Base-by-base conservation (phyloP, 805 yeast species). In the Kluyveromyces nonfermentans region DNA sequence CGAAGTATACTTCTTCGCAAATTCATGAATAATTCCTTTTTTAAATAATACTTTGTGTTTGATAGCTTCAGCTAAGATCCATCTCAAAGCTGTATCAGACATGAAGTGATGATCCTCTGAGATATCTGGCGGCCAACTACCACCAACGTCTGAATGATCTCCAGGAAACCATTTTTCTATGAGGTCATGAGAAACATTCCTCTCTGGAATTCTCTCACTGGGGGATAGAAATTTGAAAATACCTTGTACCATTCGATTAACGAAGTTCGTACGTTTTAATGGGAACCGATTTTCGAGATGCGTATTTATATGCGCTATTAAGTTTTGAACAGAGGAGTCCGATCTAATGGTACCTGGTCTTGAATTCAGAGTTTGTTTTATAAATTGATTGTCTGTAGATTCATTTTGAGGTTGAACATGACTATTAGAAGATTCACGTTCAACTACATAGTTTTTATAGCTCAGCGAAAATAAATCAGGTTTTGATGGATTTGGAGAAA, bases 101-200 rank as follows among this genome's bases (percentile, higher is more conserved):
- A 74, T 71, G 33, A 36, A 45, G 21, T 54, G 55, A 10, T 50
- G 44, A 2, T 55, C 49, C 1, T 75, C 75, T 39, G 65, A 55
- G 0, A 46, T 30, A 54, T 75, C 80, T 4, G 66, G 58, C 1
- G 66, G 57, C 81, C 83, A 80, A 0, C 83, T 83, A 2, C 86
- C 86, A 2, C 87, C 87, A 51, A 77, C 63, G 58, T 81, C 86
- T 8, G 81, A 68, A 58, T 81, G 87, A 53, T 77, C 76, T 2
- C 86, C 88, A 1, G 83, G 75, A 52, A 81, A 81, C 81, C 82
- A 81, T 35, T 75, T 54, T 52, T 81, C 86, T 14, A 58, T 42
- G 12, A 62, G 41, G 43, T 60, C 65, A 1, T 59, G 44, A 5
- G 59, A 51, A 38, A 56, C 25, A 8, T 44, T 35, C 3, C 43